These are phyloP conservation scores for Pisolithus marmoratus DNA, from an alignment of 768 basidiomycete genomes.

Conservation along the genomic window DNA sequence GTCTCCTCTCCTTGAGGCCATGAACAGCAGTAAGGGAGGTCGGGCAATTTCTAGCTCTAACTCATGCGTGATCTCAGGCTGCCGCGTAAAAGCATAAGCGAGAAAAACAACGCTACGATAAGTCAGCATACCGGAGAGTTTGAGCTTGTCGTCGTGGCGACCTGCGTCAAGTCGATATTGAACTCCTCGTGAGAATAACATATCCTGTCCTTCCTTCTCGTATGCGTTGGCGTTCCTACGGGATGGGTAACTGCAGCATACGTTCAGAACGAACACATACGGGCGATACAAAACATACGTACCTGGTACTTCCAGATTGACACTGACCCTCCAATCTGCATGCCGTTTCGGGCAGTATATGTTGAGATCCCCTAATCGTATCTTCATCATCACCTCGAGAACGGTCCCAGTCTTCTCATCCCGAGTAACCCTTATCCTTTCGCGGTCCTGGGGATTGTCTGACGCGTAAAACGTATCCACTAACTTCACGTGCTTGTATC, in stretches of 20 bases:
- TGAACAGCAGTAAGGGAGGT: slow-evolving; percentile 61
- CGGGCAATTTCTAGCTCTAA: slow-evolving; percentile 85
- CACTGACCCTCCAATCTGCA: slow-evolving; percentile 92
- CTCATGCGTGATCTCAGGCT: slow-evolving; percentile 73
- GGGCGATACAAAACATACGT: too few species aligned
- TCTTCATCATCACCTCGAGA: slow-evolving; percentile 68
- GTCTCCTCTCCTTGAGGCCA: slow-evolving; percentile 65
- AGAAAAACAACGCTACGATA: slow-evolving; percentile 3
- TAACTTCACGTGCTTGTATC: slow-evolving; percentile 72
- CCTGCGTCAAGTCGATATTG: slow-evolving; percentile 90
- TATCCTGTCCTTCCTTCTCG: slow-evolving; percentile 82
- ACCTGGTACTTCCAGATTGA: slow-evolving; percentile 86
- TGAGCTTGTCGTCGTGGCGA: slow-evolving; percentile 50
- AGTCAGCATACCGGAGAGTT: slow-evolving; percentile 43
- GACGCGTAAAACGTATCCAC: slow-evolving; percentile 72
- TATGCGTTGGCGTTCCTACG: slow-evolving; percentile 51
- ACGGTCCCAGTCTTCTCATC: slow-evolving; percentile 68
- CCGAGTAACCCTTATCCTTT: slow-evolving; percentile 78
- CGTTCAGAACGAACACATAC: not conserved
- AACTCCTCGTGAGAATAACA: slow-evolving; percentile 94
- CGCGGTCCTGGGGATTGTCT: slow-evolving; percentile 32
- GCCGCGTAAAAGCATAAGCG: not conserved
- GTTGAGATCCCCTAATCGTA: slow-evolving; percentile 83
- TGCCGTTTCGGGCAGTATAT: slow-evolving; percentile 74
- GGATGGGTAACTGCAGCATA: slow-evolving; percentile 54